A percentile compares a stretch with the other conserved stretches of the same genome.
These are phyloP conservation scores for Gardenia jasminoides DNA, from an alignment of 257 asterid species.

Conservation along the genomic window DNA sequence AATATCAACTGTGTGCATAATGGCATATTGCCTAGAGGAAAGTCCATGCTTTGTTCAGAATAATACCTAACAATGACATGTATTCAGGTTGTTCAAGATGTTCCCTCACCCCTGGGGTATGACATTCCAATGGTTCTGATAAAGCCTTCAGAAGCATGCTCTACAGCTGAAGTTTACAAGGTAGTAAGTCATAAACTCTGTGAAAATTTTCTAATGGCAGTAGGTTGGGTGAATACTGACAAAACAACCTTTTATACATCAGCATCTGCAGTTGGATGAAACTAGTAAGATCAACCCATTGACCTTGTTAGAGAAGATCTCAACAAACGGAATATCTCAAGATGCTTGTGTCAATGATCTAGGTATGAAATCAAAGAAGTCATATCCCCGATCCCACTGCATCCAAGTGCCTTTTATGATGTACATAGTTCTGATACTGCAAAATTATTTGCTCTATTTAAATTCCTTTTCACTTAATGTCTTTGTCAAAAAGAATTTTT, in stretches of 20 bases:
- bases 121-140: conserved; percentile 88
- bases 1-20: neutral
- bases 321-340: conserved; percentile 73
- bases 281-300: conserved; percentile 77
- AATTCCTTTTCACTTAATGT: neutral
- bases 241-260: conserved; percentile 27
- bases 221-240: conserved; percentile 8
- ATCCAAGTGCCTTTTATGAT: neutral
- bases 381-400: neutral
- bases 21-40: neutral
- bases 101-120: conserved; percentile 53
- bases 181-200: conserved; percentile 31
- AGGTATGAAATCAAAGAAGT: conserved; percentile 41
- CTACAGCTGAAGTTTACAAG: conserved; percentile 99
- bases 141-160: conserved; percentile 88
- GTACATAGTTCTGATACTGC: neutral
- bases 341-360: conserved; percentile 85
- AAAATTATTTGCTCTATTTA: neutral
- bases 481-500: neutral
- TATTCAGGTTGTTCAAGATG: conserved; percentile 74
- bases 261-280: conserved; percentile 63
- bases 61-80: conserved; percentile 41
- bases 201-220: conserved; percentile 7
- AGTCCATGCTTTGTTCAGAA: conserved; percentile 35
- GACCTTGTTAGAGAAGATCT: conserved; percentile 70